Evolutionary conservation across 2,329 filamentous ascomycete species (phyloP), one percentile per base, ranked within the genome.

Genomic region (Fusarium vanettenii): DNA sequence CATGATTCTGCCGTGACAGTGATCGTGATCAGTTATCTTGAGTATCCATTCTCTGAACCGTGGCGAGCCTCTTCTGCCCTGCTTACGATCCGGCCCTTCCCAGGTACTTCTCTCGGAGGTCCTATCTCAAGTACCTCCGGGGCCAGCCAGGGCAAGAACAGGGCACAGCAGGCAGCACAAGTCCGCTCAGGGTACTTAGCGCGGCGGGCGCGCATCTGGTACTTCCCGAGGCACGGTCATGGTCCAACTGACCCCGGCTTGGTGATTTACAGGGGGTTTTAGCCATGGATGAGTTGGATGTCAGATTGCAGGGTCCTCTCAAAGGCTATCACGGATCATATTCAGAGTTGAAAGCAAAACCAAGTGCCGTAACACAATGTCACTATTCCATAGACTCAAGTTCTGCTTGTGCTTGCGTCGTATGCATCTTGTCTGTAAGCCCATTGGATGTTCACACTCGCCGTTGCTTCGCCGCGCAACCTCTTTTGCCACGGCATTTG

Each of bases 401-500:
- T 27, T 65, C 39, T 72, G 41, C 48, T 45, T 61, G 45, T 65
- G 45, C 56, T 48, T 61, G 35, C 41, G 65, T 31, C 35, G 41
- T 61, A 64, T 65, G 41, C 50, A 55, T 71, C 60, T 31, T 41
- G 48, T 33, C 43, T 52, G 25, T 63, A 73, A 57, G 56, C 18
- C 59, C 45, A 70, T 73, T 70, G 70, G 66, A 43, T 37, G 67
- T 64, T 18, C 39, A 25, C 29, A 41, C 57, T 50, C 43, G 64
- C 52, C 41, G 71, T 60, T 50, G 60, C 57, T 67, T 55, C 66
- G 50, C 67, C 56, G 60, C 63, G 63, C 72, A 73, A 67, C 69
- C 67, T 60, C 66, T 61, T 72, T 73, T 69, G 73, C 73, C 67
- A 74, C 70, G 67, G 73, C 70, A 74, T 73, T 68, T 69, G 66